These are phyloP conservation scores for Yamadazyma friedrichii DNA, from an alignment of 1,139 yeast genomes.

Conservation along the genomic window DNA sequence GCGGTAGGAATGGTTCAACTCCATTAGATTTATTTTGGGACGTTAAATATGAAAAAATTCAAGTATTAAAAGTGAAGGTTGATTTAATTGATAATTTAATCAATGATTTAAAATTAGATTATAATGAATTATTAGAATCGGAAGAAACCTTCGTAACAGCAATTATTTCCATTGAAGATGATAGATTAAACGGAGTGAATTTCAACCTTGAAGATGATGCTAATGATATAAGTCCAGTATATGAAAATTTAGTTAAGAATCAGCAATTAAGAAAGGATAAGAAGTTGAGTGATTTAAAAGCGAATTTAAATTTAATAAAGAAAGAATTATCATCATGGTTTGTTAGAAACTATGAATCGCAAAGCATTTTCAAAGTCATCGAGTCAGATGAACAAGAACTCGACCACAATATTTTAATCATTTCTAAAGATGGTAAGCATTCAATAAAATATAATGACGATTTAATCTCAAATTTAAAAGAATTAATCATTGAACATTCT, in stretches of 20 bases:
- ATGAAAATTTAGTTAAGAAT: conserved; percentile 26
- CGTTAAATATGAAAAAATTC: conserved; percentile 60
- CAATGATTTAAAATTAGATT: conserved; percentile 24
- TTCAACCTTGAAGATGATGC: conserved; percentile 21
- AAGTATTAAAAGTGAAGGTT: conserved; percentile 54
- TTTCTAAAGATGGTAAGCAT: not conserved
- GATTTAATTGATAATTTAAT: conserved; percentile 58
- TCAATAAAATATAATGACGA: not conserved
- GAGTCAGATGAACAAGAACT: conserved; percentile 1
- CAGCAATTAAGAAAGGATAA: conserved; percentile 17
- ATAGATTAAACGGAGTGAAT: conserved; percentile 22
- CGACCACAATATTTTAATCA: conserved; percentile 1
- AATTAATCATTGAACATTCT: not conserved
- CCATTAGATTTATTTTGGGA: conserved; percentile 83
- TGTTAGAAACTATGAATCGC: conserved; percentile 11
- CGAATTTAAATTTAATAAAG: conserved; percentile 3
- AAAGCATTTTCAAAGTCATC: conserved; percentile 10
- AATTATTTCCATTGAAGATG: conserved; percentile 24
- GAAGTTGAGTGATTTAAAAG: conserved; percentile 7
- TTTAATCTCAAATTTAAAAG: not conserved
- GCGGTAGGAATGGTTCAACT: conserved; percentile 80
- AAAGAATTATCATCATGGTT: conserved; percentile 11
- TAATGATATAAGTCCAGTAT: conserved; percentile 21
- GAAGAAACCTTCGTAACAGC: conserved; percentile 21
- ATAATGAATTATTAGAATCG: conserved; percentile 16